phyloP scores from a whole-genome alignment of 2,329 filamentous ascomycete genomes.

The Fusarium buxicola region DNA sequence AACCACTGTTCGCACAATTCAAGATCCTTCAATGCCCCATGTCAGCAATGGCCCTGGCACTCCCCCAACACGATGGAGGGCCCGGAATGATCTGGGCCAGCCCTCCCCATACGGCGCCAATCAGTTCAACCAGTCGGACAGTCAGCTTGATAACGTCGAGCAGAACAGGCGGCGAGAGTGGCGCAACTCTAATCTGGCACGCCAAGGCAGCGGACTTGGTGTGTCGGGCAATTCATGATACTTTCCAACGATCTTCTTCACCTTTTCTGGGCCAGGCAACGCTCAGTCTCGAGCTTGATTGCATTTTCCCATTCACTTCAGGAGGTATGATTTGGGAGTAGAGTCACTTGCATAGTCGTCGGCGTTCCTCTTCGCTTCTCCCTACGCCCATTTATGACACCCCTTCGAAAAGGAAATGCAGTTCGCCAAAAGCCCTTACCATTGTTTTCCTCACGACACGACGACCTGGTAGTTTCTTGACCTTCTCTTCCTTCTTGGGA shows the following conservation, averaged over 20 bases:
- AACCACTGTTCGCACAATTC: slow-evolving; percentile 82
- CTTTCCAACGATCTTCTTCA: slow-evolving; percentile 31
- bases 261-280: slow-evolving; percentile 31
- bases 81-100: slow-evolving; percentile 56
- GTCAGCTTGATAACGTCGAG: slow-evolving; percentile 54
- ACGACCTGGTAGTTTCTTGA: slow-evolving; percentile 37
- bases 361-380: slow-evolving; percentile 50
- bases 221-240: slow-evolving; percentile 59
- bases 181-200: slow-evolving; percentile 67
- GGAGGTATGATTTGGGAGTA: slow-evolving; percentile 49
- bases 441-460: slow-evolving; percentile 39
- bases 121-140: slow-evolving; percentile 60
- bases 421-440: slow-evolving; percentile 21
- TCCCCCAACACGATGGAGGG: slow-evolving; percentile 62
- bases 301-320: slow-evolving; percentile 38
- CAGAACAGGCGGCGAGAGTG: slow-evolving; percentile 64
- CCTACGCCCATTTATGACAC: slow-evolving; percentile 23
- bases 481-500: slow-evolving; percentile 8
- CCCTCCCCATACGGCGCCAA: slow-evolving; percentile 58
- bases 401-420: slow-evolving; percentile 34
- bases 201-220: slow-evolving; percentile 62
- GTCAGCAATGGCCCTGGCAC: slow-evolving; percentile 57
- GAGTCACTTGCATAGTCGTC: slow-evolving; percentile 54
- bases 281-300: slow-evolving; percentile 31
- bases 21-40: slow-evolving; percentile 63